These are phyloP conservation scores for Metschnikowia continentalis DNA, from an alignment of 805 yeast species.

Conservation along the genomic window DNA sequence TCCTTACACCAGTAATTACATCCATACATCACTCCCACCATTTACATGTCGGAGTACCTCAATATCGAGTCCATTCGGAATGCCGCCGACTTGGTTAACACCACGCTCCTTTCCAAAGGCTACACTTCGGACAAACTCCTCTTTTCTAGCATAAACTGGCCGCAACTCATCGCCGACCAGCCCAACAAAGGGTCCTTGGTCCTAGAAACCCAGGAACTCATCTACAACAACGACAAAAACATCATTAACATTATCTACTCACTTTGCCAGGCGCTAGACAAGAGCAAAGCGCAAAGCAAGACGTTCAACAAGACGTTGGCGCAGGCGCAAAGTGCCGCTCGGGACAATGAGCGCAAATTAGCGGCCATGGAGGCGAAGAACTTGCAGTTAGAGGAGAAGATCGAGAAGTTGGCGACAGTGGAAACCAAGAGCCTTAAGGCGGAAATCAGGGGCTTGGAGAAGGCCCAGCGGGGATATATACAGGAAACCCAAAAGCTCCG, in stretches of 20 bases:
- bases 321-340: slow-evolving; percentile 28
- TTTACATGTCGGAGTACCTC: slow-evolving; percentile 17
- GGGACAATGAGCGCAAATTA: slow-evolving; percentile 21
- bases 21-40: not conserved
- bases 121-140: slow-evolving; percentile 28
- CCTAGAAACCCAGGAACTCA: slow-evolving; percentile 24
- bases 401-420: slow-evolving; percentile 14
- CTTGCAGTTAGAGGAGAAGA: slow-evolving; percentile 16
- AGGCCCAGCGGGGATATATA: slow-evolving; percentile 23
- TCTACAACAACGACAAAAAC: slow-evolving; percentile 37
- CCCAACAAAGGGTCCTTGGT: slow-evolving; percentile 9
- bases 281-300: slow-evolving; percentile 30
- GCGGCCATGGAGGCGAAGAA: slow-evolving; percentile 21
- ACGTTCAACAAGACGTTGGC: slow-evolving; percentile 26
- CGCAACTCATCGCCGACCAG: slow-evolving; percentile 27
- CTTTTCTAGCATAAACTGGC: slow-evolving; percentile 36
- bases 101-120: slow-evolving; percentile 32
- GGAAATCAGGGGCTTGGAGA: slow-evolving; percentile 12
- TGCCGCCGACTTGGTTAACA: slow-evolving; percentile 36
- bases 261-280: slow-evolving; percentile 27
- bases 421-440: slow-evolving; percentile 18
- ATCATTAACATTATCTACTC: slow-evolving; percentile 36
- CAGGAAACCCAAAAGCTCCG: slow-evolving; percentile 29
- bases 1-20: too few species aligned
- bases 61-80: slow-evolving; percentile 32